A percentile compares a stretch with the other conserved stretches of the same genome.
Conservation (phyloP, 106 monocot genomes). For the Narthecium ossifragum region DNA sequence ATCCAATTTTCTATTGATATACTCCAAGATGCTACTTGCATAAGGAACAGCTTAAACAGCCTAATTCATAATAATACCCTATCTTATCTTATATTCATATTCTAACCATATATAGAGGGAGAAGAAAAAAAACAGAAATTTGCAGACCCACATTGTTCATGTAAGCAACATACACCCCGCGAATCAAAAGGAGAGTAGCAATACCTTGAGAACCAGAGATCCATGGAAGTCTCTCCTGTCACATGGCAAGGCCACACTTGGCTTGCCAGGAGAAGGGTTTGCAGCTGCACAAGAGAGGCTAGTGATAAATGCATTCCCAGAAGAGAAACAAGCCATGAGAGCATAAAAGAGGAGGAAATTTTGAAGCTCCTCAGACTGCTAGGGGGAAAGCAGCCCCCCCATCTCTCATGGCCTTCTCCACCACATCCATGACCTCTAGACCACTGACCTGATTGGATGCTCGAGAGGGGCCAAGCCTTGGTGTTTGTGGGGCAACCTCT, state of each 20-base stretch:
- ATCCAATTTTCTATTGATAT: no score
- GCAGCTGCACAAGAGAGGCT: slow-evolving; percentile 12
- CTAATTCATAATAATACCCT: no score
- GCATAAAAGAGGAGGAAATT: slow-evolving; percentile 8
- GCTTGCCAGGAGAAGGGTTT: slow-evolving; percentile 3
- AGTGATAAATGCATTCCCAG: slow-evolving; percentile 14
- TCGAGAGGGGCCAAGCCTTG: no score
- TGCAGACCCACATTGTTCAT: neutral
- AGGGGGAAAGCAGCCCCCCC: no score
- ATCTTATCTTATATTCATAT: no score
- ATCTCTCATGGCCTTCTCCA: slow-evolving; percentile 20
- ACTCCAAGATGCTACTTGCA: no score
- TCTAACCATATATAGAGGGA: no score
- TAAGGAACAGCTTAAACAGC: no score
- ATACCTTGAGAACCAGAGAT: slow-evolving; percentile 29
- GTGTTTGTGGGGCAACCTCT: no score
- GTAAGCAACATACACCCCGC: neutral
- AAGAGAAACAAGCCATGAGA: slow-evolving; percentile 15
- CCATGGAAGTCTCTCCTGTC: slow-evolving; percentile 31
- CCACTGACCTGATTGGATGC: no score
- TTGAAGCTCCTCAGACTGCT: neutral
- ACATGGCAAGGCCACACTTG: slow-evolving; percentile 15
- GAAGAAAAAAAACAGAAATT: no score
- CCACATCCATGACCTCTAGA: neutral
- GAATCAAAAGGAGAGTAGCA: neutral